Evolutionary conservation across 1,284 basidiomycete species (phyloP).

Genomic region (Ganoderma resinaceum): DNA sequence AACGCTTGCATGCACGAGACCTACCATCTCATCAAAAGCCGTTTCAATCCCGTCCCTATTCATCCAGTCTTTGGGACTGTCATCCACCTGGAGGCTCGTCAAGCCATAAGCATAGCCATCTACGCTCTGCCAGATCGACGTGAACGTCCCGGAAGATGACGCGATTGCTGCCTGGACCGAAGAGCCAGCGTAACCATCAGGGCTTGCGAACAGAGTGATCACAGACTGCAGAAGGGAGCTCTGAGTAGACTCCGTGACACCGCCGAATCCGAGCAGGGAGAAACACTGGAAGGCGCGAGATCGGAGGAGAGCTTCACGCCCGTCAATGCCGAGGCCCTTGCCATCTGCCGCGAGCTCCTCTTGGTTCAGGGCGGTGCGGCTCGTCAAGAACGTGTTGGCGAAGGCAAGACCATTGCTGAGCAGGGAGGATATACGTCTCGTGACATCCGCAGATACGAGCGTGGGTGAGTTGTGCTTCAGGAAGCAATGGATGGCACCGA

Average conservation of each 20-base stretch:
- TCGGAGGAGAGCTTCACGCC: constrained; percentile 85
- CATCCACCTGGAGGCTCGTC: constrained; percentile 70
- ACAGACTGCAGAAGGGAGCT: constrained; percentile 83
- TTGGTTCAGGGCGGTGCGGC: constrained; percentile 53
- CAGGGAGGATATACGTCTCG: constrained; percentile 85
- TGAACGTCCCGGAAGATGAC: constrained; percentile 86
- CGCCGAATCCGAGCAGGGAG: constrained; percentile 78
- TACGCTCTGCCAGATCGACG: constrained; percentile 84
- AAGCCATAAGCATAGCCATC: constrained; percentile 96
- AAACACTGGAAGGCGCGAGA: constrained; percentile 93
- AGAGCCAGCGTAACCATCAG: constrained; percentile 81
- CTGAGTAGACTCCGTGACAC: constrained; percentile 86
- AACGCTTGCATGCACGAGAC: constrained; percentile 31
- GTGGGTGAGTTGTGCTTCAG: constrained; percentile 78
- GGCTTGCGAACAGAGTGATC: constrained; percentile 87
- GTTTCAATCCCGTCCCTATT: constrained; percentile 84
- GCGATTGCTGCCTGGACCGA: constrained; percentile 94
- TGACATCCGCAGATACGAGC: constrained; percentile 91
- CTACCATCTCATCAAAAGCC: constrained; percentile 76
- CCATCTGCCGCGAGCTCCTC: constrained; percentile 46
- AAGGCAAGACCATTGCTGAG: constrained; percentile 93
- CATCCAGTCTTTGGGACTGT: constrained; percentile 57
- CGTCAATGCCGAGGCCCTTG: constrained; percentile 70
- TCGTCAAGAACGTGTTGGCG: constrained; percentile 72
- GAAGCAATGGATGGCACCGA: constrained; percentile 91